Evolutionary conservation across 2,329 filamentous ascomycete species (phyloP).

Genomic region (Fusarium veterinarium): DNA sequence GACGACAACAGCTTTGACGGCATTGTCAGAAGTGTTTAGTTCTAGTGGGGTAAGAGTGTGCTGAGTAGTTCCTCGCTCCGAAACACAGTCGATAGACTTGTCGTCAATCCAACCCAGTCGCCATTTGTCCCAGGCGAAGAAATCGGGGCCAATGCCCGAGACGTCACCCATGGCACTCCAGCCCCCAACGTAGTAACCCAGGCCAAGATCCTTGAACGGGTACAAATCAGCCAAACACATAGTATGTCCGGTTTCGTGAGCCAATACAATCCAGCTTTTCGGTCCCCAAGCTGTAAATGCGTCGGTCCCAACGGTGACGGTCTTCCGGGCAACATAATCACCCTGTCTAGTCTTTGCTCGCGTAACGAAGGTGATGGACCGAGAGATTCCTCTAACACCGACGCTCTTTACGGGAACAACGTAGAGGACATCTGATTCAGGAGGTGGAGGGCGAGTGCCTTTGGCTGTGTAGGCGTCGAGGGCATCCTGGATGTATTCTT

Average conservation of each 20-base stretch:
- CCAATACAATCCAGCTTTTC: constrained; percentile 44
- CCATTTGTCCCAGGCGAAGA: constrained; percentile 55
- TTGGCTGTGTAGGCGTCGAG: constrained; percentile 27
- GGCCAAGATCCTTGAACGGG: constrained; percentile 38
- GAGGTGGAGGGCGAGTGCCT: constrained; percentile 7
- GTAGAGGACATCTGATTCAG: constrained; percentile 31
- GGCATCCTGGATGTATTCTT: constrained; percentile 33
- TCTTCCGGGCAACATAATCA: constrained; percentile 33
- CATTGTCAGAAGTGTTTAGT: neutral
- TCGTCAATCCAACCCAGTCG: constrained; percentile 52
- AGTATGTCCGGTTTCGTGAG: constrained; percentile 53
- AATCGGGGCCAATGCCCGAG: constrained; percentile 49
- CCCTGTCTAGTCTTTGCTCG: neutral
- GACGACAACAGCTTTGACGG: constrained; percentile 29
- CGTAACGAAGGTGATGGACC: constrained; percentile 13
- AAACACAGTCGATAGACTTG: constrained; percentile 49
- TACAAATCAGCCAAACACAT: constrained; percentile 54
- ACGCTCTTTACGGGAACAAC: constrained; percentile 24
- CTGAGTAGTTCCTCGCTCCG: constrained; percentile 36
- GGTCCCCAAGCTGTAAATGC: constrained; percentile 47
- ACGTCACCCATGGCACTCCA: constrained; percentile 54
- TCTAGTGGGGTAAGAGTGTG: constrained; percentile 40
- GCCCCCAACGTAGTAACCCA: constrained; percentile 50
- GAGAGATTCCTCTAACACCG: neutral
- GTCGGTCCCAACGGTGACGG: constrained; percentile 49